phyloP scores from a whole-genome alignment of 441 rosid genomes.

The Populus hybrid region DNA sequence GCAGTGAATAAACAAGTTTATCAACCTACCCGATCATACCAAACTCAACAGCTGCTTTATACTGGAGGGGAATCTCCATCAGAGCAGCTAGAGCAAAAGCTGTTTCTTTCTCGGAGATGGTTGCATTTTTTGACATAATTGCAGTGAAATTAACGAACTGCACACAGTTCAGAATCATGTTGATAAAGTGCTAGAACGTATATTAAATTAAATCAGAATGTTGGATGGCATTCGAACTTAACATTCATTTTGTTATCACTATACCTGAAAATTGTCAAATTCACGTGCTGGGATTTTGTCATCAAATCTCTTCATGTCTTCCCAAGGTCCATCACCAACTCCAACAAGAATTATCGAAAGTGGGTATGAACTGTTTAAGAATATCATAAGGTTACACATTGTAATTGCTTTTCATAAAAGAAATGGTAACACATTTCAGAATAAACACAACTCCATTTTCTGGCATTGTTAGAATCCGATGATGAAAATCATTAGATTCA shows the following conservation, averaged over 20 bases:
- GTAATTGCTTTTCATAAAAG: neutral
- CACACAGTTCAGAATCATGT: constrained; percentile 10
- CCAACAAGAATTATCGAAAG: constrained; percentile 76
- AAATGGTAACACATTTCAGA: neutral
- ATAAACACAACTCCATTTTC: neutral
- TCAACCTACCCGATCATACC: constrained; percentile 54
- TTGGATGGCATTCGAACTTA: neutral
- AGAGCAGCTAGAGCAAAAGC: constrained; percentile 88
- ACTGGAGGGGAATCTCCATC: constrained; percentile 88
- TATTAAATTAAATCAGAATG: neutral
- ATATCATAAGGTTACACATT: neutral
- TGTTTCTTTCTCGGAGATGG: constrained; percentile 52
- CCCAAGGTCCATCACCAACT: constrained; percentile 97
- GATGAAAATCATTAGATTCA: neutral
- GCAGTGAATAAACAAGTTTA: neutral
- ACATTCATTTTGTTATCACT: neutral
- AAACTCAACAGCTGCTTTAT: constrained; percentile 56
- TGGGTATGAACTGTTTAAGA: constrained; percentile 50
- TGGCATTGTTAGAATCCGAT: neutral
- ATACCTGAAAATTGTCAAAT: constrained; percentile 84
- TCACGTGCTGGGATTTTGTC: constrained; percentile 72
- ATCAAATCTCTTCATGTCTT: constrained; percentile 79
- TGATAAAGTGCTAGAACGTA: neutral
- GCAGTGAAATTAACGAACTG: constrained; percentile 85
- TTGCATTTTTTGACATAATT: constrained; percentile 47